phyloP scores from a whole-genome alignment of 345 rosid species.

The Citrus glauca region DNA sequence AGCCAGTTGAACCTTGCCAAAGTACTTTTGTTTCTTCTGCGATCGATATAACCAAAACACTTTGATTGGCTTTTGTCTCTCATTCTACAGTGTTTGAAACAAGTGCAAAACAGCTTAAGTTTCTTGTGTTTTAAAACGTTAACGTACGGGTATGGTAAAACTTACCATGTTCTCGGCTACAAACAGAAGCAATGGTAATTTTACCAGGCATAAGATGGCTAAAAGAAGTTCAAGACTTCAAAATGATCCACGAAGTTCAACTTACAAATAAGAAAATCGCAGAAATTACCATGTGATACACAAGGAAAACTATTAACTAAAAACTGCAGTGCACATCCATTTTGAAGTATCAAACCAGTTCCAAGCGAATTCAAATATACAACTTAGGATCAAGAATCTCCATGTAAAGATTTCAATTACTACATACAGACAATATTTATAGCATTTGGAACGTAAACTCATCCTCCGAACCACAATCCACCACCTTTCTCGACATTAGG shows the following conservation, averaged over 20 bases:
- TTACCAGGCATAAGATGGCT: background rate
- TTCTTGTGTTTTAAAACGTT: background rate
- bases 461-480: background rate
- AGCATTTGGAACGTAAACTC: constrained; percentile 10
- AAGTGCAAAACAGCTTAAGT: background rate
- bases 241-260: background rate
- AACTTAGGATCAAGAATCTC: constrained; percentile 22
- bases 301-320: background rate
- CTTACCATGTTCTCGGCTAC: background rate
- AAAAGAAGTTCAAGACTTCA: background rate
- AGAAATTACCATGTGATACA: background rate
- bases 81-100: background rate
- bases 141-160: background rate
- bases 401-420: constrained; percentile 15
- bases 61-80: background rate
- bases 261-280: background rate
- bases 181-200: background rate
- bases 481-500: background rate
- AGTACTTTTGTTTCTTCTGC: background rate
- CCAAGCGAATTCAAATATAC: constrained; percentile 30
- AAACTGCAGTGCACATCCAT: constrained; percentile 10
- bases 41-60: background rate
- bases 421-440: constrained; percentile 33
- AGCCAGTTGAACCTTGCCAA: background rate
- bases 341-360: constrained; percentile 5